A percentile compares a stretch with the other conserved stretches of the same genome.
Conservation (phyloP, 768 basidiomycete species). For the Amanita pallidorosea region DNA sequence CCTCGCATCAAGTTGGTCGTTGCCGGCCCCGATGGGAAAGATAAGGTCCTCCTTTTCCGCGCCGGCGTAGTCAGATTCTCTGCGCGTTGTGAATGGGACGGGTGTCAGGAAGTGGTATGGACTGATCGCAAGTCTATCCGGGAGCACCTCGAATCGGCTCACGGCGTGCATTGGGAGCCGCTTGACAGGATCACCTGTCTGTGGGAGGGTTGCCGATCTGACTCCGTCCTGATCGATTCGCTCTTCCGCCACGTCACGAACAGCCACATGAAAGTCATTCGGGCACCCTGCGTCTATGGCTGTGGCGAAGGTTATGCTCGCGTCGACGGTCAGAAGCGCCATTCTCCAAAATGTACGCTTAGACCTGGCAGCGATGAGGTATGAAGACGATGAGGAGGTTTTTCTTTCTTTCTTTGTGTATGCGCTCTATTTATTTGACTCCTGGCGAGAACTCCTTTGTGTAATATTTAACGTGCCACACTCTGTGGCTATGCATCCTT, state of each 20-base stretch:
- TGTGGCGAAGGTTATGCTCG: not conserved
- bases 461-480: not conserved
- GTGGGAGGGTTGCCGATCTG: not conserved
- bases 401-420: not conserved
- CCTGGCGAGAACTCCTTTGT: not conserved
- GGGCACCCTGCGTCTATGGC: not conserved
- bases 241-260: conserved; percentile 2
- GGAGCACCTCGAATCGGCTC: not conserved
- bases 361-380: too few relatives aligned
- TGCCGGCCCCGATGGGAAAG: not conserved
- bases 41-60: not conserved
- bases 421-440: too few relatives aligned
- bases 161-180: not conserved
- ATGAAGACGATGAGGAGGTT: too few relatives aligned
- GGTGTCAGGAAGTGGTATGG: not conserved
- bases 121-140: not conserved
- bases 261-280: not conserved
- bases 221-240: not conserved
- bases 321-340: not conserved
- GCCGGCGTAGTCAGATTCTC: not conserved
- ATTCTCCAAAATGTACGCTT: not conserved
- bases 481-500: not conserved
- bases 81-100: not conserved
- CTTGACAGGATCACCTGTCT: not conserved
- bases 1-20: not conserved